Evolutionary conservation across 805 yeast species (phyloP), one percentile per base, ranked within the genome.

Genomic region (Metschnikowia sp.): DNA sequence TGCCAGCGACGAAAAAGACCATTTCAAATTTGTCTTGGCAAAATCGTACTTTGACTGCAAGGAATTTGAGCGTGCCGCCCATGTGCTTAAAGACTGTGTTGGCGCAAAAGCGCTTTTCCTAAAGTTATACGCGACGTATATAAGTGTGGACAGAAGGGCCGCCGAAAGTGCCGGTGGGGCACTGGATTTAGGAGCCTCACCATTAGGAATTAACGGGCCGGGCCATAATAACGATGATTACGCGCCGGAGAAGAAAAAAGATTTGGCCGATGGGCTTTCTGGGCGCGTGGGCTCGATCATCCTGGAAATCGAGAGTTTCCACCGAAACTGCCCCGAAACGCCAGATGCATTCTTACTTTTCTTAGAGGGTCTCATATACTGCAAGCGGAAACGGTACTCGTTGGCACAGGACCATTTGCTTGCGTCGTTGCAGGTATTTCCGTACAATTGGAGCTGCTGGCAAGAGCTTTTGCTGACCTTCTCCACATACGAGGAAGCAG

Each of bases 401-500:
- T 62, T 70, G 32, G 97, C 97, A 0, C 82, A 84, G 48, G 71
- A 76, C 22, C 70, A 71, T 39, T 74, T 91, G 31, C 70, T 82
- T 30, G 74, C 74, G 40, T 84, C 97, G 1, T 60, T 92, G 11
- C 69, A 76, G 22, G 42, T 75, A 29, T 89, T 84, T 56, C 96
- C 97, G 0, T 86, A 76, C 63, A 92, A 92, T 63, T 94, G 99
- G 99, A 79, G 91, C 45, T 86, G 94, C 49, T 94, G 97, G 97
- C 75, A 77, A 48, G 97, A 92, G 60, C 70, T 94, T 35, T 69
- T 82, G 10, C 70, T 80, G 4, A 81, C 88, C 44, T 66, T 88
- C 29, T 65, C 78, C 8, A 76, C 81, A 30, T 74, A 82, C 45
- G 86, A 84, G 50, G 87, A 86, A 45, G 84, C 88, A 0, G 48